Evolutionary conservation across 257 asterid species (phyloP), one percentile per base, ranked within the genome.

Genomic region (Jasminum sambac): DNA sequence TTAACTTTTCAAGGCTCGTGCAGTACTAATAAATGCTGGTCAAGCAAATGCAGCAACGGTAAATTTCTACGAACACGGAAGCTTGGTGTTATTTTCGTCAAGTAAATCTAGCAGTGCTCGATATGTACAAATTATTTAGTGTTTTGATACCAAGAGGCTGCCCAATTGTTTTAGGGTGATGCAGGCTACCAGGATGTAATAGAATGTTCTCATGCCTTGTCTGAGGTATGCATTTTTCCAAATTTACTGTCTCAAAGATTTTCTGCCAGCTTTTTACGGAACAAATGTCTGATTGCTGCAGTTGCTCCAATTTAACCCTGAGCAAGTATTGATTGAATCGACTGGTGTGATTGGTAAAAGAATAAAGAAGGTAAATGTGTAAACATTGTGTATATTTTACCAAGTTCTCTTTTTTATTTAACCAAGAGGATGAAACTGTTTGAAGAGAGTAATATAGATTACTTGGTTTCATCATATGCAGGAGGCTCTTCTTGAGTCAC

Each of bases 1-100:
- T 50, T 52, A 52, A 64, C 73, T 70, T 81, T 71, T 82, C 90
- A 94, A 94, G 98, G 96, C 93, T 74, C 99, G 99, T 78, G 99
- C 98, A 5, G 84, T 94, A 64, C 79, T 94, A 78, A 91, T 94
- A 82, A 91, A 94, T 85, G 99, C 98, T 71, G 99, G 99, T 66
- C 99, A 94, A 84, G 99, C 99, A 64, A 94, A 95, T 85, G 99
- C 99, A 11, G 98, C 96, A 39, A 95, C 99, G 71, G 99, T 91
- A 87, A 86, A 72, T 79, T 72, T 77, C 74, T 67, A 65, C 37
- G 42, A 41, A 21, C 69, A 64, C 16, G 8, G 50, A 43, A 43
- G 50, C 16, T 43, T 43, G 50, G 62, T 21, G 60, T 50, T 50
- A 63, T 65, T 16, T 52, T 64, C 63, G 11, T 62, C 26, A 42